Evolutionary conservation across 106 monocot species (phyloP), one percentile per base, ranked within the genome.

Genomic region (Hemerocallis citrina): DNA sequence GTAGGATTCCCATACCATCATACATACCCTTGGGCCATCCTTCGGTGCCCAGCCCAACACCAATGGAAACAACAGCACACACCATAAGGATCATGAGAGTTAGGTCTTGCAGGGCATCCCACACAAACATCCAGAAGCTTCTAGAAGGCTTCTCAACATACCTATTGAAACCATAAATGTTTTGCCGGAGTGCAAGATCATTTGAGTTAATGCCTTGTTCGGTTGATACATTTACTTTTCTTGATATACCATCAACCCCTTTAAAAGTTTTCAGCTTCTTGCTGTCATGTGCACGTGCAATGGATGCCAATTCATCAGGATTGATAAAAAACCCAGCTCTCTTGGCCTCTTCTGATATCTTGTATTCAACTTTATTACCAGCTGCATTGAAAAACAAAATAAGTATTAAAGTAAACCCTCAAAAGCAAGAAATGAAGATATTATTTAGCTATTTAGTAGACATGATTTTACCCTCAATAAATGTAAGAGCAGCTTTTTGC

Each of bases 21-120:
- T 90, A 90, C 67, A 83, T 74, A 57, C 95, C 89, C 54, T 79
- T 79, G 10, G 95, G 95, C 73, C 73, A 95, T 0, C 95, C 95
- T 69, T 95, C 95, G 30, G 82, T 95, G 4, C 73, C 73, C 67
- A 86, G 72, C 11, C 89, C 95, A 40, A 95, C 89, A 7, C 63
- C 63, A 7, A 84, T 52, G 39, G 95, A 95, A 38, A 90, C 55
- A 37, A 77, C 34, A 65, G 89, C 89, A 68, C 95, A 95, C 17
- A 86, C 52, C 70, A 84, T 79, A 56, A 95, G 86, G 74, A 95
- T 81, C 43, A 95, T 81, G 25, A 89, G 37, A 7, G 95, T 89
- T 41, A 86, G 37, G 61, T 95, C 95, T 35, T 86, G 89, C 38
- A 86, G 31, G 50, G 95, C 78, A 69, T 95, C 95, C 79, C 83